Conservation (phyloP, 805 yeast species). For the Schizosaccharomyces lindneri region DNA sequence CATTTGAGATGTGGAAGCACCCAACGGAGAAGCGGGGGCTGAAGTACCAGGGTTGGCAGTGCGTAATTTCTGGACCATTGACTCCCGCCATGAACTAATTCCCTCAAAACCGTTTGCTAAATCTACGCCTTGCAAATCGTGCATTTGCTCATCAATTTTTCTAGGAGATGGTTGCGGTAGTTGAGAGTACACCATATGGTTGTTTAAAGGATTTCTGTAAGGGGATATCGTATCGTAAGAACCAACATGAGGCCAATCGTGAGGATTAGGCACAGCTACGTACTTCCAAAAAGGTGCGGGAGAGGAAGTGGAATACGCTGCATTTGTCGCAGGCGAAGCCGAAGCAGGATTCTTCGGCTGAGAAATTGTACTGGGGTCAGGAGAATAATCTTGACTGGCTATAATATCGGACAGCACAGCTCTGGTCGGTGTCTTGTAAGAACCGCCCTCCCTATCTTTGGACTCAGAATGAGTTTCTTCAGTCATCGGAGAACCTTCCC, state of each 20-base stretch:
- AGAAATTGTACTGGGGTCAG: slow-evolving; percentile 17
- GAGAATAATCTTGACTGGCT: slow-evolving; percentile 16
- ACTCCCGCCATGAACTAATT: slow-evolving; percentile 1
- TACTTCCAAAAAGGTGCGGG: slow-evolving; percentile 81
- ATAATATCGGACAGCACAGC: slow-evolving; percentile 11
- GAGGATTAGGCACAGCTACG: slow-evolving; percentile 38
- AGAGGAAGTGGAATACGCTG: slow-evolving; percentile 27
- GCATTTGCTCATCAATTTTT: neutral
- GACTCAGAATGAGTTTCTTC: neutral
- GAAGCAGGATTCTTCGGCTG: slow-evolving; percentile 3
- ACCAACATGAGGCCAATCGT: slow-evolving; percentile 8
- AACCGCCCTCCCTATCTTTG: slow-evolving; percentile 6
- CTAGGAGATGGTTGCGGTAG: neutral
- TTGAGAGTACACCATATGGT: slow-evolving; percentile 1
- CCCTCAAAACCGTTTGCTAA: slow-evolving; percentile 19
- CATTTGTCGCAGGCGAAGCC: neutral
- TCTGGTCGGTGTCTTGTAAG: slow-evolving; percentile 6
- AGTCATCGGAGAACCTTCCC: slow-evolving; percentile 3
- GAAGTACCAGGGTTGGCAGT: neutral
- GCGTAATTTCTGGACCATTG: neutral
- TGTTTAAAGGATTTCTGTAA: slow-evolving; percentile 1
- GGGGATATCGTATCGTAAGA: slow-evolving; percentile 4
- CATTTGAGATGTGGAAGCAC: too few species aligned
- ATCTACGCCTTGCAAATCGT: slow-evolving; percentile 19
- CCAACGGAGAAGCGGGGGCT: too few species aligned